Evolutionary conservation across 139 green algal species (phyloP), one percentile per base, ranked within the genome.

Genomic region (Volvox africanus): DNA sequence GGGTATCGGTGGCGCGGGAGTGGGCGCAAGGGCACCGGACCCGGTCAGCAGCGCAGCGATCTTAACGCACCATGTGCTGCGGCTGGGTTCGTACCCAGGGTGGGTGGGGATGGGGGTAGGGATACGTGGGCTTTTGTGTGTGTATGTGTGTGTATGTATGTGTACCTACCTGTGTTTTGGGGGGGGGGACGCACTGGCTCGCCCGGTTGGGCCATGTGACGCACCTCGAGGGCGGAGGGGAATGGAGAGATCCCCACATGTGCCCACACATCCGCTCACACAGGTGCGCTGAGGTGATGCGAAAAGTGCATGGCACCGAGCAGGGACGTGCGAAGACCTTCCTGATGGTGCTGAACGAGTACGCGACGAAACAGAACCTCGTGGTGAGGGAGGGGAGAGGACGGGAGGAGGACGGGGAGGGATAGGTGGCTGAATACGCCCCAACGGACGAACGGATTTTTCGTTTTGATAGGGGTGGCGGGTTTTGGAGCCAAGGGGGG

Each of bases 281-380:
- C 55, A 86, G 80, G 80, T 86, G 80, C 55, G 55, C 24, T 2
- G 55, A 86, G 50, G 55, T 87, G 82, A 87, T 87, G 82, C 32
- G 17, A n/a, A 0, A 20, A 32, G 61, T 87, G 22, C 82, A 87
- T 61, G 1, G 17, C 61, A 77, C 17, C 30, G 61, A 77, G 17
- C 17, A 13, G 61, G 82, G 61, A 0, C 82, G 82, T 11, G 1
- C 61, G 61, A 87, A 87, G 55, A 87, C 82, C 21, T 21, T 77
- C 22, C 61, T 87, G 21, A 87, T 87, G 82, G 61, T 87, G 61
- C 61, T 87, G 30, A 77, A 87, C 61, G 82, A 87, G 61, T 78
- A 65, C 61, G 61, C n/a, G 3, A n/a, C 19, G 30, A n/a, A 33
- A 21, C 13, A 32, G 0, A 30, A 30, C n/a, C 30, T 87, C 30